A percentile compares a stretch with the other conserved stretches of the same genome.
Conservation (phyloP, 2,329 filamentous ascomycete species). For the Alternaria burnsii region DNA sequence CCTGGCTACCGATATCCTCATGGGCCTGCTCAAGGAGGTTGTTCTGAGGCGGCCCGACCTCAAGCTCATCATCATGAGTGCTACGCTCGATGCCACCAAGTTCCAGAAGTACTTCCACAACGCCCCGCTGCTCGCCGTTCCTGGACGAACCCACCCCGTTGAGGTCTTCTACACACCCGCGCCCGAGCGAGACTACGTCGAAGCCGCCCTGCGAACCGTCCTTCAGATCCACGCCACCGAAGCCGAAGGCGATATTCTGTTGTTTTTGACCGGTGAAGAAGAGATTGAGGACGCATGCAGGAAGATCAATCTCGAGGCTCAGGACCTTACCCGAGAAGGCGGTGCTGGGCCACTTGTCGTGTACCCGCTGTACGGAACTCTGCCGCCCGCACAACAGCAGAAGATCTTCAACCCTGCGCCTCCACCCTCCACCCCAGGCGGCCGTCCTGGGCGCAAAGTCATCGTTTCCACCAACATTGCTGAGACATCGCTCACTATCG, state of each 20-base stretch:
- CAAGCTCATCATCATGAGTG: slow-evolving; percentile 95
- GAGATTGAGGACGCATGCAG: slow-evolving; percentile 97
- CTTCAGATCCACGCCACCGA: slow-evolving; percentile 96
- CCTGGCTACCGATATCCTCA: slow-evolving; percentile 93
- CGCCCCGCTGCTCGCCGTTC: slow-evolving; percentile 90
- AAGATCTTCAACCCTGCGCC: slow-evolving; percentile 93
- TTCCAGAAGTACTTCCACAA: slow-evolving; percentile 98
- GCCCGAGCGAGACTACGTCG: slow-evolving; percentile 94
- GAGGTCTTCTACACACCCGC: slow-evolving; percentile 99
- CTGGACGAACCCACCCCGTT: slow-evolving; percentile 93
- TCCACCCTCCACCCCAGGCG: slow-evolving; percentile 73
- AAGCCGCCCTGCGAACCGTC: slow-evolving; percentile 92
- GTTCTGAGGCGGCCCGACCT: slow-evolving; percentile 84
- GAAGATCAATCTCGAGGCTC: slow-evolving; percentile 88
- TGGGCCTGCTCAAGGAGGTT: slow-evolving; percentile 93
- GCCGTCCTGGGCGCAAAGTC: slow-evolving; percentile 88
- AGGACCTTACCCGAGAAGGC: slow-evolving; percentile 90
- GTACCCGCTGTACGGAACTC: slow-evolving; percentile 91
- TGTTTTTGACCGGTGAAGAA: slow-evolving; percentile 97
- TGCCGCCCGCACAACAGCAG: slow-evolving; percentile 93
- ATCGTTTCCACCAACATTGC: slow-evolving; percentile 98
- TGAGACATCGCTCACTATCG: slow-evolving; percentile 96
- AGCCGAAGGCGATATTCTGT: slow-evolving; percentile 86
- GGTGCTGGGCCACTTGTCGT: slow-evolving; percentile 89
- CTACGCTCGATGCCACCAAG: slow-evolving; percentile 95